phyloP scores from a whole-genome alignment of 257 asterid species.

The Orobanche coerulescens region DNA sequence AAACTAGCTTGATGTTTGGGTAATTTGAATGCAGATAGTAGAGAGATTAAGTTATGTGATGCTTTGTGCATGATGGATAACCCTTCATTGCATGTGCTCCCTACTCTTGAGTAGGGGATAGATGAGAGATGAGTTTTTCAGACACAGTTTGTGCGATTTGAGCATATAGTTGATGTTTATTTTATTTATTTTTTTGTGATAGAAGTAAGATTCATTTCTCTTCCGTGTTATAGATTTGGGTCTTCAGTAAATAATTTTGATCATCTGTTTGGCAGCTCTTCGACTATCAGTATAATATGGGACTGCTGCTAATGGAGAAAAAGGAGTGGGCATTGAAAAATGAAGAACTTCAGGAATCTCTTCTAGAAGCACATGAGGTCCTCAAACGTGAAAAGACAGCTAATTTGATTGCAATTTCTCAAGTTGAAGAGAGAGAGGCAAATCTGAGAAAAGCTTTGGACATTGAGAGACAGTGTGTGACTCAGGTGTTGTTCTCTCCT shows the following conservation, averaged over 20 bases:
- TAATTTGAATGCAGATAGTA: not conserved
- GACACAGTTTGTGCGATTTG: not conserved
- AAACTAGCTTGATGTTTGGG: not conserved
- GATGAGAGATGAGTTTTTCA: not conserved
- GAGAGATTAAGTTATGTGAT: not conserved
- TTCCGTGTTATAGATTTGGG: not conserved
- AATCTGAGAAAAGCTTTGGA: constrained; percentile 62
- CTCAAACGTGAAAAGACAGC: constrained; percentile 76
- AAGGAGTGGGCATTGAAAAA: constrained; percentile 67
- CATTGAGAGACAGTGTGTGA: constrained; percentile 56
- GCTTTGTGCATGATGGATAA: not conserved
- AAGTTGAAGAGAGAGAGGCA: constrained; percentile 71
- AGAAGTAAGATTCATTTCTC: not conserved
- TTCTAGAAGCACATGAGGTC: constrained; percentile 54
- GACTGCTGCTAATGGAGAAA: constrained; percentile 79
- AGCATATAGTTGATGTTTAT: not conserved
- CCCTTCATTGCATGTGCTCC: not conserved
- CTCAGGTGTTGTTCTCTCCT: constrained; percentile 43
- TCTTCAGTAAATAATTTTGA: not conserved
- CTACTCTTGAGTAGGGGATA: not conserved
- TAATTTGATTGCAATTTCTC: constrained; percentile 53
- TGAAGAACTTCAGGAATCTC: constrained; percentile 53
- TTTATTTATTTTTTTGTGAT: not conserved
- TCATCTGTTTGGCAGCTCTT: constrained; percentile 45
- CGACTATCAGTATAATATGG: constrained; percentile 87